Conservation (phyloP, 345 rosid species). For the Syzygium jambos region DNA sequence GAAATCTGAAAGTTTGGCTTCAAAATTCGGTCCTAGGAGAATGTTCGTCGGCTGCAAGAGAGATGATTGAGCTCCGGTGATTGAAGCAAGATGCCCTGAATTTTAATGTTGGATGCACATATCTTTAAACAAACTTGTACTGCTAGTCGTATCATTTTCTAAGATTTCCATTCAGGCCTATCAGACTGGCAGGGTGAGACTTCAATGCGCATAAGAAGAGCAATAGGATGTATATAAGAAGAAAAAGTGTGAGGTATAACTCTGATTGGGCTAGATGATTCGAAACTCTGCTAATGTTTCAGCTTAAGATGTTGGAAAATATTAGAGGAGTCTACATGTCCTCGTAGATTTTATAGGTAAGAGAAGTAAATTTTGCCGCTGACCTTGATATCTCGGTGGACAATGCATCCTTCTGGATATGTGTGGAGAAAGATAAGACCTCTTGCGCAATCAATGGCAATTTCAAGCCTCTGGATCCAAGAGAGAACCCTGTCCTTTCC, state of each 20-base stretch:
- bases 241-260: not conserved
- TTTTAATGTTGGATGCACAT: not conserved
- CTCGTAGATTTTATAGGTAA: not conserved
- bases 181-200: not conserved
- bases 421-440: slow-evolving; percentile 44
- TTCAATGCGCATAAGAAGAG: not conserved
- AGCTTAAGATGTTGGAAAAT: not conserved
- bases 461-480: slow-evolving; percentile 40
- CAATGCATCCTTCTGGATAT: slow-evolving; percentile 38
- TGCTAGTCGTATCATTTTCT: not conserved
- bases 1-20: slow-evolving; percentile 46
- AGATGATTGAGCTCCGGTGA: not conserved
- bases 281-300: not conserved
- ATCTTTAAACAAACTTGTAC: not conserved
- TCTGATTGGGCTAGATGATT: not conserved
- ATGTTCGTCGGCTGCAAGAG: slow-evolving; percentile 39
- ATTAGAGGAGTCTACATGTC: not conserved
- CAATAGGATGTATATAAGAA: not conserved
- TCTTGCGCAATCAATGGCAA: slow-evolving; percentile 32
- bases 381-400: slow-evolving; percentile 51
- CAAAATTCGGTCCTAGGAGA: slow-evolving; percentile 38
- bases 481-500: slow-evolving; percentile 32
- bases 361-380: not conserved
- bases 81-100: not conserved
- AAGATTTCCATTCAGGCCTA: not conserved